Percentiles rank a stretch among this genome's conserved stretches.
Conservation (phyloP, 176 grass and related monocot species). For the Triticum dicoccoides region DNA sequence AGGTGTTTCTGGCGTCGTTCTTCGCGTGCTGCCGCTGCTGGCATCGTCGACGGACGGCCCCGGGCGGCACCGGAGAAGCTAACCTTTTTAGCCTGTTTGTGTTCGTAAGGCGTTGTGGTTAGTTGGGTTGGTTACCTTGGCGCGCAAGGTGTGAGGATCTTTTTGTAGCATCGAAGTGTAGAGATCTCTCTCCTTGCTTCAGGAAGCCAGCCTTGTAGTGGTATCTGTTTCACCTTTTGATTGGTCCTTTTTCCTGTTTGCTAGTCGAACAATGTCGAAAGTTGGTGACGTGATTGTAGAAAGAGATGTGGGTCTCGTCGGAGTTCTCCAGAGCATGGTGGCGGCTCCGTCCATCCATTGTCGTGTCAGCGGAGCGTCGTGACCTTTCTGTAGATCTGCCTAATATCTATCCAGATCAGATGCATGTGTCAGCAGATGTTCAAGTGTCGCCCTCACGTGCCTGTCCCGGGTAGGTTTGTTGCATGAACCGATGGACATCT, state of each 20-base stretch:
- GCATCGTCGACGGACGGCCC: not conserved
- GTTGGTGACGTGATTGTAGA: not conserved
- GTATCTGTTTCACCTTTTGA: not conserved
- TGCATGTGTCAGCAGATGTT: not conserved
- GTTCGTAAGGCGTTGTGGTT: slow-evolving; percentile 25
- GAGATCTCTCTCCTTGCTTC: slow-evolving; percentile 23
- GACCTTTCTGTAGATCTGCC: not conserved
- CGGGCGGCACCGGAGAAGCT: not conserved
- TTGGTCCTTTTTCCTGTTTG: not conserved
- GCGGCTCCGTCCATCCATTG: not conserved
- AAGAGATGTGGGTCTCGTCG: not conserved
- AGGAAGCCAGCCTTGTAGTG: slow-evolving; percentile 24
- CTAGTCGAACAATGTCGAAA: slow-evolving; percentile 1
- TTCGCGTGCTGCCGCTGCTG: not conserved
- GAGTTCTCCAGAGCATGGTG: not conserved
- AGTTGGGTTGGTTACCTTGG: not conserved
- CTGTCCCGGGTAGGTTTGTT: not conserved
- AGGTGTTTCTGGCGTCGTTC: not conserved
- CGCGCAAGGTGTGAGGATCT: slow-evolving; percentile 19
- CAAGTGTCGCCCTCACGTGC: not conserved
- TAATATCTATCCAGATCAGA: slow-evolving; percentile 14
- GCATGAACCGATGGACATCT: not conserved
- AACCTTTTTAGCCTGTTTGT: slow-evolving; percentile 8
- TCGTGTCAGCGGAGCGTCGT: not conserved
- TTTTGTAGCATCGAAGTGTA: not conserved